Evolutionary conservation across 1,284 basidiomycete species (phyloP), one percentile per base, ranked within the genome.

Genomic region (Rhizoctonia solani): DNA sequence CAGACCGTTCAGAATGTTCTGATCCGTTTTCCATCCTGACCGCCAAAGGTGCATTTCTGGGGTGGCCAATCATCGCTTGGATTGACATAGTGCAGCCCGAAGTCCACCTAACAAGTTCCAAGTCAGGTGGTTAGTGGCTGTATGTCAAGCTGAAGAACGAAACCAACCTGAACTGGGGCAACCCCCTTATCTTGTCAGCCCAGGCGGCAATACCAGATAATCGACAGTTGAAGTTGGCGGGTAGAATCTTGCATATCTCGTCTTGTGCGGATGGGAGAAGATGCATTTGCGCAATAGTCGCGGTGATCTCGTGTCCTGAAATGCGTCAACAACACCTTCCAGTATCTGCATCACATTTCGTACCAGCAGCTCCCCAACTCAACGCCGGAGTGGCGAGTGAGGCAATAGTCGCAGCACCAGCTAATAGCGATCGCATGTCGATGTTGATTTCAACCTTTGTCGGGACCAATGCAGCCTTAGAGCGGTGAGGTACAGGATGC

Each of bases 251-350:
- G 73, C 92, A 94, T 58, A 97, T 80, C 49, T 82, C 81, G 6
- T 85, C 81, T 61, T 88, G 82, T 1, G 90, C 88, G 1, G 80
- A 80, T 0, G 92, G 91, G 74, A 93, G 85, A 3, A 97, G 82
- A 76, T 96, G 87, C 66, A 94, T 91, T 76, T 97, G 92, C 0
- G 95, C 94, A 67, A 98, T 93, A 4, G 93, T 95, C 1, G 93
- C 95, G 1, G 94, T 86, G 52, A 96, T 90, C 79, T 95, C 90
- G 72, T 97, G 94, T 14, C 94, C 93, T 11, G 21, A 5, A 6
- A 30, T 19, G 23, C 25, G 23, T n/a, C 46, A 14, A 14, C 1
- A 1, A 25, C 23, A 19, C 21, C n/a, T 27, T 23, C 27, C 14
- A 37, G 19, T 14, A 30, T 14, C 37, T 1, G 29, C 66, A 46